A percentile compares a stretch with the other conserved stretches of the same genome.
Conservation (phyloP, 805 yeast genomes). For the Geotrichum ghanense region DNA sequence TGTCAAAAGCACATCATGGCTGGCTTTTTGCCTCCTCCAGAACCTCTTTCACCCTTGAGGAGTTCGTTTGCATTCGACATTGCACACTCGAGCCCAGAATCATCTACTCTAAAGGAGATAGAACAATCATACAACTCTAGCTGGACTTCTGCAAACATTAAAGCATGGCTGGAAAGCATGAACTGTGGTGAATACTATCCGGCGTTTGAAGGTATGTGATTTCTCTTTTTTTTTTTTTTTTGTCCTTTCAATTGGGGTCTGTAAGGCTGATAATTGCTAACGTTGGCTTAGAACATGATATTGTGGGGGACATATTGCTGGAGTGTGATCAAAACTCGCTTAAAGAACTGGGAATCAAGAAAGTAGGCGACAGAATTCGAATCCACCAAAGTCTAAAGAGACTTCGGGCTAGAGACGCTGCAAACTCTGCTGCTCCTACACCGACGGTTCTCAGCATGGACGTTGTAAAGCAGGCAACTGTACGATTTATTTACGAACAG, state of each 20-base stretch:
- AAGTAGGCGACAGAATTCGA: conserved; percentile 74
- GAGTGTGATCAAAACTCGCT: conserved; percentile 55
- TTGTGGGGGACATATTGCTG: conserved; percentile 43
- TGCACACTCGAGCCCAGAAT: conserved; percentile 1
- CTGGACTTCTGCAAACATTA: conserved; percentile 21
- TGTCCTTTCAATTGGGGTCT: too few relatives aligned
- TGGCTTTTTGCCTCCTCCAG: conserved; percentile 19
- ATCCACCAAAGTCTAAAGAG: conserved; percentile 47
- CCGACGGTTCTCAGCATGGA: conserved; percentile 24
- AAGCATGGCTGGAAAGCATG: conserved; percentile 24
- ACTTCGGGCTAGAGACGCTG: conserved; percentile 22
- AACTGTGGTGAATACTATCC: conserved; percentile 20
- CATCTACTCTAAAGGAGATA: conserved; percentile 4
- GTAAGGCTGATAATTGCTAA: neutral
- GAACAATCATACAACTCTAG: conserved; percentile 2
- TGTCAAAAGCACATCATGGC: conserved; percentile 1
- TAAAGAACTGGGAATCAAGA: conserved; percentile 59
- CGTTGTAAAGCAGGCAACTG: conserved; percentile 27
- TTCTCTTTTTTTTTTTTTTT: too few relatives aligned
- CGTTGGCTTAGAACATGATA: conserved; percentile 34
- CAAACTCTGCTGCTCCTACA: conserved; percentile 5
- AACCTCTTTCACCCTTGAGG: conserved; percentile 19
- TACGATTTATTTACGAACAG: conserved; percentile 63
- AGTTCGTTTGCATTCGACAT: conserved; percentile 14
- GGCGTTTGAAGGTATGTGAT: conserved; percentile 9